Percentiles rank a stretch among this genome's conserved stretches.
Evolutionary conservation across 352 stramenopile genomes (phyloP).

Genomic region (Phytopythium vexans): DNA sequence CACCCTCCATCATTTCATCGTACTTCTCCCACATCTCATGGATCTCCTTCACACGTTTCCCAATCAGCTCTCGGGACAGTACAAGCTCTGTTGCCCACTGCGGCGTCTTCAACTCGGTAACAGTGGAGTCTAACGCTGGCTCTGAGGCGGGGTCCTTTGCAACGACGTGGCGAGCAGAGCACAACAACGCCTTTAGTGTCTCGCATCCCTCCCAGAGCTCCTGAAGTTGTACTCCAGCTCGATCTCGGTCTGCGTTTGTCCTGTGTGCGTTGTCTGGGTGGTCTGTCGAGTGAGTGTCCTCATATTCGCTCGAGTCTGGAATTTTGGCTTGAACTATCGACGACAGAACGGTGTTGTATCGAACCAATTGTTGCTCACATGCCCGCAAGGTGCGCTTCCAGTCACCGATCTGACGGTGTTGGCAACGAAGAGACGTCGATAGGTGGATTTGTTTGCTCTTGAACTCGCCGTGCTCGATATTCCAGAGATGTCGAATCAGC

Average conservation of each 20-base stretch:
- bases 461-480: not conserved
- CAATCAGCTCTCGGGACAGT: constrained; percentile 15
- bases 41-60: constrained; percentile 17
- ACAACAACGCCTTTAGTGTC: constrained; percentile 44
- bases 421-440: too few species aligned
- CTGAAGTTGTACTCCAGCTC: constrained; percentile 24
- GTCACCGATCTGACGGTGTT: too few species aligned
- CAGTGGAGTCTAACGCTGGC: too few species aligned
- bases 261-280: not conserved
- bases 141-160: too few species aligned
- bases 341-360: too few species aligned
- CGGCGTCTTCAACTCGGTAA: too few species aligned
- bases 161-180: constrained; percentile 42
- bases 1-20: constrained; percentile 5
- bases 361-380: too few species aligned
- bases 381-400: too few species aligned
- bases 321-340: too few species aligned
- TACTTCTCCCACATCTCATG: constrained; percentile 23
- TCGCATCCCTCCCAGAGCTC: constrained; percentile 42
- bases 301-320: constrained; percentile 3
- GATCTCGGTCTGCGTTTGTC: constrained; percentile 2
- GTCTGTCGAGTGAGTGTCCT: too few species aligned
- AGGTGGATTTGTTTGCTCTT: too few species aligned
- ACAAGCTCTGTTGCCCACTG: constrained; percentile 8
- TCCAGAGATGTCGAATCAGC: not conserved